These are phyloP conservation scores for Salicornia ramosissima DNA, from an alignment of 148 eudicot species.

Conservation along the genomic window DNA sequence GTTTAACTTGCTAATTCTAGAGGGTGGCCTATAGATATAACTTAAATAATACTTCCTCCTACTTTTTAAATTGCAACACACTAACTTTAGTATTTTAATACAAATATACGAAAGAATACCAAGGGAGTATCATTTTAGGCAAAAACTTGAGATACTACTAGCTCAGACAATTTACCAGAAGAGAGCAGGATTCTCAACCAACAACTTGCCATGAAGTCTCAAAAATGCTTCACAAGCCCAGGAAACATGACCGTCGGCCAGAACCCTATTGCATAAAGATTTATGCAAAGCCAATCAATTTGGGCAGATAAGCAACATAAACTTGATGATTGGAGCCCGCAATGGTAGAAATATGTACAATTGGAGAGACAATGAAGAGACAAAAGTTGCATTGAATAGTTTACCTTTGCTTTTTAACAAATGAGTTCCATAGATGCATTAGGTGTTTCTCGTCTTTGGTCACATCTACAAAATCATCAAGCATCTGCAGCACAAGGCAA, in stretches of 20 bases:
- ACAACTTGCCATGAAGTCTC: slow-evolving; percentile 50
- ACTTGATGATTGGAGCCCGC: background rate
- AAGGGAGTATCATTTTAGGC: background rate
- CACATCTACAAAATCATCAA: slow-evolving; percentile 97
- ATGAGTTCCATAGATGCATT: slow-evolving; percentile 99
- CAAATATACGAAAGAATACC: too few species aligned
- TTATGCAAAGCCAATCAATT: slow-evolving; percentile 4
- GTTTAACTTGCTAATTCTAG: background rate
- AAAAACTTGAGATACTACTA: background rate
- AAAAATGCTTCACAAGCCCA: slow-evolving; percentile 97
- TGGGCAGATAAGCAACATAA: background rate
- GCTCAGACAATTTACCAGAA: slow-evolving; percentile 42
- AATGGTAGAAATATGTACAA: background rate
- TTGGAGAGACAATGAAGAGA: background rate
- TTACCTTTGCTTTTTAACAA: slow-evolving; percentile 82
- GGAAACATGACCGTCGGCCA: slow-evolving; percentile 95
- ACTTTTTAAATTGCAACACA: too few species aligned
- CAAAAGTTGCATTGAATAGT: background rate
- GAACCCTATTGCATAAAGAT: slow-evolving; percentile 50
- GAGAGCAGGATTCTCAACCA: slow-evolving; percentile 49
- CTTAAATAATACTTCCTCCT: too few species aligned
- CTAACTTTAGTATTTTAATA: too few species aligned
- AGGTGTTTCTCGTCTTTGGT: slow-evolving; percentile 78
- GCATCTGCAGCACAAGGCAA: slow-evolving; percentile 56
- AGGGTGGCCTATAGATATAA: too few species aligned